These are phyloP conservation scores for Metschnikowia corniflorae DNA, from an alignment of 805 yeast species.

Conservation along the genomic window DNA sequence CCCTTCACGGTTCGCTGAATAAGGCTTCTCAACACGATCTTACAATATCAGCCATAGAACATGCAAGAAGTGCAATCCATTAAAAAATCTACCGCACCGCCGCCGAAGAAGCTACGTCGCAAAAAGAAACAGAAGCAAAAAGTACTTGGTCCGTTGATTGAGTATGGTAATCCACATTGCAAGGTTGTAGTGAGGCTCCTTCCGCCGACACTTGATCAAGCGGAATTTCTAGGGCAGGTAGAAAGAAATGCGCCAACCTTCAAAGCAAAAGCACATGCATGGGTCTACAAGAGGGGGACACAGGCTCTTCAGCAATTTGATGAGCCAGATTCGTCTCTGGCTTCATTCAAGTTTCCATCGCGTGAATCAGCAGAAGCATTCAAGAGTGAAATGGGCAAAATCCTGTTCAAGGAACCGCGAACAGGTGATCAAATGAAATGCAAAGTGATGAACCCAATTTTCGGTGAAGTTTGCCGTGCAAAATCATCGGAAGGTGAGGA, in stretches of 20 bases:
- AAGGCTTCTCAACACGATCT: too few species aligned
- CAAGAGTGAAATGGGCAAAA: conserved; percentile 9
- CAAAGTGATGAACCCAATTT: conserved; percentile 11
- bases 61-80: too few species aligned
- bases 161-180: conserved; percentile 16
- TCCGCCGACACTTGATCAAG: conserved; percentile 22
- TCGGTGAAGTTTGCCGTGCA: conserved; percentile 10
- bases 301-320: conserved; percentile 18
- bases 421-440: conserved; percentile 25
- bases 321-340: conserved; percentile 19
- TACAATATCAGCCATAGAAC: too few species aligned
- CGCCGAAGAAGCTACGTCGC: conserved; percentile 2
- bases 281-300: conserved; percentile 19
- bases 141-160: conserved; percentile 4
- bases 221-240: conserved; percentile 19
- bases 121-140: conserved; percentile 1
- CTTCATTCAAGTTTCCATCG: conserved; percentile 15
- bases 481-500: conserved; percentile 22
- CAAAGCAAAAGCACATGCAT: background rate
- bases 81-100: too few species aligned
- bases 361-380: conserved; percentile 10
- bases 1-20: too few species aligned
- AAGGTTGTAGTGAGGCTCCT: conserved; percentile 19
- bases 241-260: conserved; percentile 12
- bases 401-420: conserved; percentile 24